phyloP scores from a whole-genome alignment of 2,329 filamentous ascomycete species.

The Hortaea werneckii region DNA sequence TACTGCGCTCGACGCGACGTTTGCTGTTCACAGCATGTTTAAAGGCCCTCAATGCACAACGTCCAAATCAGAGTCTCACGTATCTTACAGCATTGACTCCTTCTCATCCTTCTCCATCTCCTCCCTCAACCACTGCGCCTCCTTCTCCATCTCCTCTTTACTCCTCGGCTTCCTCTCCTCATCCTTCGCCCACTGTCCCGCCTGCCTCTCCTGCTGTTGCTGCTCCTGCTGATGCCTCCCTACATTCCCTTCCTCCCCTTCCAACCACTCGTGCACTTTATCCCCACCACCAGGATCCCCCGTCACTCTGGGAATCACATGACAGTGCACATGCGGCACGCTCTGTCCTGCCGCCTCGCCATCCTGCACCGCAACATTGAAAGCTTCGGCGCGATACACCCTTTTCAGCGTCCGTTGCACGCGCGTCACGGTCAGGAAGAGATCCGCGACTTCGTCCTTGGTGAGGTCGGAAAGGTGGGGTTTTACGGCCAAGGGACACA shows the following conservation, averaged over 20 bases:
- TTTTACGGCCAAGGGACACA: slow-evolving; percentile 61
- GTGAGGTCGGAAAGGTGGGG: slow-evolving; percentile 67
- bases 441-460: slow-evolving; percentile 62
- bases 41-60: too few relatives aligned
- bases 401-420: slow-evolving; percentile 65
- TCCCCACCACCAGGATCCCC: slow-evolving; percentile 56
- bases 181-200: slow-evolving; percentile 53
- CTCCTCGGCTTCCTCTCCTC: slow-evolving; percentile 53
- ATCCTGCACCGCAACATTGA: slow-evolving; percentile 95
- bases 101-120: slow-evolving; percentile 40
- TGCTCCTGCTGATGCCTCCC: slow-evolving; percentile 47
- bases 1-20: too few relatives aligned
- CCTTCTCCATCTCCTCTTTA: slow-evolving; percentile 66
- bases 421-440: slow-evolving; percentile 68
- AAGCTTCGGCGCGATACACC: slow-evolving; percentile 55
- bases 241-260: slow-evolving; percentile 75
- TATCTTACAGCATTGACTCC: not conserved
- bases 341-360: slow-evolving; percentile 85
- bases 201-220: slow-evolving; percentile 31
- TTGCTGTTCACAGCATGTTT: too few relatives aligned
- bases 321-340: slow-evolving; percentile 85
- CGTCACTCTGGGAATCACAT: slow-evolving; percentile 67
- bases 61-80: too few relatives aligned
- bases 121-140: slow-evolving; percentile 58
- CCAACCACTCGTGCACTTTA: slow-evolving; percentile 72